Evolutionary conservation across 1,284 basidiomycete species (phyloP), one percentile per base, ranked within the genome.

Genomic region (Veloboletus limbatus): DNA sequence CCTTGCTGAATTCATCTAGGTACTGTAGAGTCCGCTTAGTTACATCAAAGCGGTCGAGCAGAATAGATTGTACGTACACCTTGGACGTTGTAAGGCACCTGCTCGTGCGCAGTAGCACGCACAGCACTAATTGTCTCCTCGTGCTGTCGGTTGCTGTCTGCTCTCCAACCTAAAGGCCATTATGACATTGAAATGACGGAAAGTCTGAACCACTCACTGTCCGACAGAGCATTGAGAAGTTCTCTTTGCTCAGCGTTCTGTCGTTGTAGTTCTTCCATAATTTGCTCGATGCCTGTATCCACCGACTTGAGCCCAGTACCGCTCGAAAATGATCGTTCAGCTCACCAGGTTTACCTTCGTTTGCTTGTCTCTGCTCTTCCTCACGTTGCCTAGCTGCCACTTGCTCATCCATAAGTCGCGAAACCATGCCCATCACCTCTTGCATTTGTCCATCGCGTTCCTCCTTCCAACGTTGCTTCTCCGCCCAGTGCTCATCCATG

Each of bases 1-100:
- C 82, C 60, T 81, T 85, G 63, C 85, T 88, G 66, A 90, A 90
- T 46, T 89, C 85, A 52, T 88, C 85, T 16, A 89, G 72, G 58
- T 88, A 88, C 81, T 82, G 42, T 27, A 26, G 27, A 30, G 25
- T 44, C 33, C 25, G 45, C 39, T 59, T 48, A 50, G 41, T 41
- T 17, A 40, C 26, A 47, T 27, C n/a, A 24, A 31, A 22, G 3
- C n/a, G 2, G 1, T 36, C 6, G 4, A 17, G 17, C 39, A 24
- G 8, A 40, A 13, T 39, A 6, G 34, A 21, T 9, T 24, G 3
- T 40, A 52, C 55, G 24, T 68, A 88, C 85, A 25, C 77, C 77
- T 72, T 86, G 82, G 6, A 89, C 79, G 51, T 89, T 88, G 72
- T 82, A 89, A 8, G 79, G 80, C 13, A 89, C 78, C 64, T 83